phyloP scores from a whole-genome alignment of 208 protist genomes.

The Leishmania major region DNA sequence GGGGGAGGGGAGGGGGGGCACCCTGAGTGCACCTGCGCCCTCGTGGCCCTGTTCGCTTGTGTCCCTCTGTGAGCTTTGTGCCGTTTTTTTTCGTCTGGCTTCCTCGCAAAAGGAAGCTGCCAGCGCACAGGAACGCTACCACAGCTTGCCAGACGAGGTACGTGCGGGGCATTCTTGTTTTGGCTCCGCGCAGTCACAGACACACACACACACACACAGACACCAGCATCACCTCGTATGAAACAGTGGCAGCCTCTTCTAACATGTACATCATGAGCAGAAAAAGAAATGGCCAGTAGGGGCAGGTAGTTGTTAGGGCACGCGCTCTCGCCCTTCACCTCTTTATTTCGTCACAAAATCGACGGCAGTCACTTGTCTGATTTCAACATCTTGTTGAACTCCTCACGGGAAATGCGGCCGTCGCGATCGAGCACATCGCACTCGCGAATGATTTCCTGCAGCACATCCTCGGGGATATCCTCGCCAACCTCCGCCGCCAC shows the following conservation, averaged over 20 bases:
- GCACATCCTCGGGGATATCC: slow-evolving; percentile 95
- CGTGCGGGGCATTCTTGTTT: too few relatives aligned
- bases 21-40: neutral
- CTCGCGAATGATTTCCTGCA: slow-evolving; percentile 96
- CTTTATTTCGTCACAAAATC: slow-evolving; percentile 6
- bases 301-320: neutral
- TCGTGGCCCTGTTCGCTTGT: too few relatives aligned
- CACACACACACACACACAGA: neutral
- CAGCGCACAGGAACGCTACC: neutral
- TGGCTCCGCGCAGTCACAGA: neutral
- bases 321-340: neutral
- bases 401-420: slow-evolving; percentile 92
- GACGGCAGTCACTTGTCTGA: slow-evolving; percentile 28
- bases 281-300: neutral
- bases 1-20: too few relatives aligned
- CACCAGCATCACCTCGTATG: neutral
- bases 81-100: neutral
- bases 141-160: too few relatives aligned
- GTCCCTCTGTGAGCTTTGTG: neutral
- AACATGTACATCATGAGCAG: slow-evolving; percentile 4
- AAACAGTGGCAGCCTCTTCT: too few relatives aligned
- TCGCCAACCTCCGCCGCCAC: slow-evolving; percentile 95
- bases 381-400: slow-evolving; percentile 96
- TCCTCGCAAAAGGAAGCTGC: neutral
- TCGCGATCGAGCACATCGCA: slow-evolving; percentile 95